Evolutionary conservation across 148 eudicot species (phyloP).

Genomic region (Beta vulgaris): DNA sequence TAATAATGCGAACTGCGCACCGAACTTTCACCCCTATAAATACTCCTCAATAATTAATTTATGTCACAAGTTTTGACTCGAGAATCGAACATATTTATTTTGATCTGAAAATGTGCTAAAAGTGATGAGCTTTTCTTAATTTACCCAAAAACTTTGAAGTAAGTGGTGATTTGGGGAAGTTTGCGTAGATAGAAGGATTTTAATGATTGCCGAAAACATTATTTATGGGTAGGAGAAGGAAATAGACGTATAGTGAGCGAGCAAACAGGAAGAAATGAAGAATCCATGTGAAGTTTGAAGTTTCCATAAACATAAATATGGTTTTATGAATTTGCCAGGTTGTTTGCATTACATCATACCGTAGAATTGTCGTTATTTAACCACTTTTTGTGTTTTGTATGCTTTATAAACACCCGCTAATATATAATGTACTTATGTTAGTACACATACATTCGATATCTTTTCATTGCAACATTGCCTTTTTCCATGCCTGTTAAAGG

Average conservation of each 20-base stretch:
- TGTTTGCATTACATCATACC: conserved; percentile 14
- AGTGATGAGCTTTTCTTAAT: too few relatives aligned
- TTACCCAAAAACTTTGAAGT: neutral
- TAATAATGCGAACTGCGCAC: too few relatives aligned
- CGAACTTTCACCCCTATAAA: too few relatives aligned
- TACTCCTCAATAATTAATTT: too few relatives aligned
- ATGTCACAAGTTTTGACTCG: too few relatives aligned
- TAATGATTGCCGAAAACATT: neutral
- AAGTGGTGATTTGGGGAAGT: neutral
- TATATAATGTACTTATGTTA: neutral
- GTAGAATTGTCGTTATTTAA: conserved; percentile 19
- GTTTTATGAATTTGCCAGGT: conserved; percentile 15
- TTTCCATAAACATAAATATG: conserved; percentile 1
- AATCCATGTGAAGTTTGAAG: conserved; percentile 20
- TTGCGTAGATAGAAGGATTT: neutral
- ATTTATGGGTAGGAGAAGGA: neutral
- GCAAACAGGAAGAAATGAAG: neutral
- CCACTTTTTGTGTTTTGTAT: conserved; percentile 5
- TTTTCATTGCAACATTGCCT: too few relatives aligned
- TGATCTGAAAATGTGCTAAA: too few relatives aligned
- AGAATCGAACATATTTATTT: too few relatives aligned
- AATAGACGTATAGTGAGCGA: neutral
- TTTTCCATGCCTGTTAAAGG: too few relatives aligned
- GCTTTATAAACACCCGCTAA: neutral
- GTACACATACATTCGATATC: too few relatives aligned